These are phyloP conservation scores for Penicillium manginii DNA, from an alignment of 495 filamentous ascomycete species.

Conservation along the genomic window DNA sequence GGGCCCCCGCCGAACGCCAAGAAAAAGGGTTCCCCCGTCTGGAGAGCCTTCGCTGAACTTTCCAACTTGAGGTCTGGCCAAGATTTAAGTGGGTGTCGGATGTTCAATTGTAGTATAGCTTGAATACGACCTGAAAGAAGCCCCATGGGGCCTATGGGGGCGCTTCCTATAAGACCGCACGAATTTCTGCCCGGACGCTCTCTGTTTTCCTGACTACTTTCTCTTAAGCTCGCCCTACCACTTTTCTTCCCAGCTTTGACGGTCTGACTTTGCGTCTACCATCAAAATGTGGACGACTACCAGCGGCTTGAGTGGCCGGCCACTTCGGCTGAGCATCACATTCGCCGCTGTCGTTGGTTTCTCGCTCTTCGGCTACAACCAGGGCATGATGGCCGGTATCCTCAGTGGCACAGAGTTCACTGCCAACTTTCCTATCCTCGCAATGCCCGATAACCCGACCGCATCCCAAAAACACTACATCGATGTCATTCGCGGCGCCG, in stretches of 20 bases:
- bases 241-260: slow-evolving; percentile 1
- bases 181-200: background rate
- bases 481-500: slow-evolving; percentile 73
- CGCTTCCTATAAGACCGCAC: slow-evolving; percentile 19
- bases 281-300: slow-evolving; percentile 48
- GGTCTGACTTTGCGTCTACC: background rate
- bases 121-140: slow-evolving; percentile 4
- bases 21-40: slow-evolving; percentile 9
- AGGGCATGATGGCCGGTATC: slow-evolving; percentile 77
- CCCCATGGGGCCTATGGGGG: slow-evolving; percentile 8
- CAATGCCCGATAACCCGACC: slow-evolving; percentile 16
- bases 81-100: slow-evolving; percentile 1
- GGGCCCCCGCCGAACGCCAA: slow-evolving; percentile 3
- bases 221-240: slow-evolving; percentile 4
- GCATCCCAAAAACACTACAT: slow-evolving; percentile 38
- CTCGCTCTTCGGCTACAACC: slow-evolving; percentile 74
- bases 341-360: slow-evolving; percentile 61
- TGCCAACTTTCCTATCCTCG: slow-evolving; percentile 64
- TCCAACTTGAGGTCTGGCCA: slow-evolving; percentile 13
- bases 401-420: slow-evolving; percentile 72
- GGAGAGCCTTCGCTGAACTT: slow-evolving; percentile 20
- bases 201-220: slow-evolving; percentile 8
- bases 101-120: slow-evolving; percentile 3
- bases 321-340: slow-evolving; percentile 43
- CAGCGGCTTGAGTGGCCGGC: slow-evolving; percentile 37